Evolutionary conservation across 768 basidiomycete species (phyloP).

Genomic region (Piloderma croceum): DNA sequence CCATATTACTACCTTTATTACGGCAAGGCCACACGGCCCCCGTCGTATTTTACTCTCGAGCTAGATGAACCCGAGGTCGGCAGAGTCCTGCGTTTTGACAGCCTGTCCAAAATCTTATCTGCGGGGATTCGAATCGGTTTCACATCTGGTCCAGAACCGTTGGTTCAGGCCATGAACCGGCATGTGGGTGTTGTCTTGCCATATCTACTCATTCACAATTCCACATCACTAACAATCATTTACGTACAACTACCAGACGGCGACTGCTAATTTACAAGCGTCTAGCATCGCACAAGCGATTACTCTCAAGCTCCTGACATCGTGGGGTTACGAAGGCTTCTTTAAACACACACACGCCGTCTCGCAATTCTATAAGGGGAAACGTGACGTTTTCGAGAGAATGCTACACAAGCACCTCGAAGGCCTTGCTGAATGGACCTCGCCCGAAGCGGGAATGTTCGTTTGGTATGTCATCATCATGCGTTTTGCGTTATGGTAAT

Average conservation of each 20-base stretch:
- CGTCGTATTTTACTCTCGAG: slow-evolving; percentile 83
- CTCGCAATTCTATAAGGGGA: slow-evolving; percentile 66
- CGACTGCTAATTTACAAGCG: slow-evolving; percentile 60
- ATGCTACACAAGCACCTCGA: slow-evolving; percentile 73
- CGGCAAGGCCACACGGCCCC: slow-evolving; percentile 53
- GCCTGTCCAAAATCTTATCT: slow-evolving; percentile 78
- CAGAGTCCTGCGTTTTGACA: slow-evolving; percentile 83
- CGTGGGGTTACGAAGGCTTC: slow-evolving; percentile 79
- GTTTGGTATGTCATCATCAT: slow-evolving; percentile 56
- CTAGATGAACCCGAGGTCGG: slow-evolving; percentile 60
- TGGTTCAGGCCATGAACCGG: slow-evolving; percentile 66
- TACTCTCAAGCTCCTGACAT: slow-evolving; percentile 47
- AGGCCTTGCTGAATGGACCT: slow-evolving; percentile 68
- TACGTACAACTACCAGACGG: slow-evolving; percentile 59
- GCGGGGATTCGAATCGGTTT: slow-evolving; percentile 80
- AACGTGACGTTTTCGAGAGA: slow-evolving; percentile 71
- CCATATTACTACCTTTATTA: slow-evolving; percentile 46
- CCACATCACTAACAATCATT: too few species aligned
- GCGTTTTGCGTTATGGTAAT: slow-evolving; percentile 1
- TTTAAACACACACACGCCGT: slow-evolving; percentile 60
- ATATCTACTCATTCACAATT: slow-evolving; percentile 8
- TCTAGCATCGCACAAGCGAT: slow-evolving; percentile 64
- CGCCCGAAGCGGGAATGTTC: slow-evolving; percentile 83
- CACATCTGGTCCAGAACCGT: slow-evolving; percentile 62
- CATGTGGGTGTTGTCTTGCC: slow-evolving; percentile 41